A percentile compares a stretch with the other conserved stretches of the same genome.
Conservation (phyloP, 2,329 filamentous ascomycete genomes). For the Leptographium lundbergii region DNA sequence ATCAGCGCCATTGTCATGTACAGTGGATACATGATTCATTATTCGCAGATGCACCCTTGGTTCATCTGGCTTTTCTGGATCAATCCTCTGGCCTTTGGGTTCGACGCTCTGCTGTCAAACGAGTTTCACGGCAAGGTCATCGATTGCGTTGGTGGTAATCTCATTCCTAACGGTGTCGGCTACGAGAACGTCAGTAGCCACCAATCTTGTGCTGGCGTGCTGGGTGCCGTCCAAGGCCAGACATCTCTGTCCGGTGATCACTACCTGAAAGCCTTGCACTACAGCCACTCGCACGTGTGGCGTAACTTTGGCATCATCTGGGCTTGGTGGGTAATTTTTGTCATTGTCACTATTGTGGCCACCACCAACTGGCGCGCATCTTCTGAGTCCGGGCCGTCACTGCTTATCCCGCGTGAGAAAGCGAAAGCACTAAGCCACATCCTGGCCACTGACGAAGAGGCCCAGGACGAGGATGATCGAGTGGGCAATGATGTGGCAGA, state of each 20-base stretch:
- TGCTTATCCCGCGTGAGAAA: slow-evolving; percentile 11
- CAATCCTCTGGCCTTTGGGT: slow-evolving; percentile 52
- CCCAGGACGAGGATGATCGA: neutral
- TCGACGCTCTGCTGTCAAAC: slow-evolving; percentile 45
- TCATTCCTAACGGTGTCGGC: slow-evolving; percentile 36
- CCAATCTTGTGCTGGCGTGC: slow-evolving; percentile 45
- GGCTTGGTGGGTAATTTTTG: slow-evolving; percentile 62
- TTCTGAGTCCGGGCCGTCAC: slow-evolving; percentile 3
- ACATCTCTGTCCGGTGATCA: slow-evolving; percentile 36
- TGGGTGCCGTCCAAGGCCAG: slow-evolving; percentile 36
- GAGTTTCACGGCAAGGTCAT: slow-evolving; percentile 40
- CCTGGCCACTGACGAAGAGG: neutral
- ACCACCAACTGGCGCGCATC: slow-evolving; percentile 6
- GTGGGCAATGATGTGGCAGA: neutral
- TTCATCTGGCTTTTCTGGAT: slow-evolving; percentile 54
- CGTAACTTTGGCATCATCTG: slow-evolving; percentile 69
- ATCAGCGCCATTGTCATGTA: slow-evolving; percentile 53
- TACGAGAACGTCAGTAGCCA: slow-evolving; percentile 26
- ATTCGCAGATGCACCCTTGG: slow-evolving; percentile 55
- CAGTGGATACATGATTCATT: slow-evolving; percentile 52
- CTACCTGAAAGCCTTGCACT: slow-evolving; percentile 30
- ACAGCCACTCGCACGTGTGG: slow-evolving; percentile 48
- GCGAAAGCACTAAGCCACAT: neutral
- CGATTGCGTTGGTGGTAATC: slow-evolving; percentile 33
- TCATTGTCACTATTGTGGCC: slow-evolving; percentile 45